These are phyloP conservation scores for Solanum peruvianum DNA, from an alignment of 257 asterid genomes.

Conservation along the genomic window DNA sequence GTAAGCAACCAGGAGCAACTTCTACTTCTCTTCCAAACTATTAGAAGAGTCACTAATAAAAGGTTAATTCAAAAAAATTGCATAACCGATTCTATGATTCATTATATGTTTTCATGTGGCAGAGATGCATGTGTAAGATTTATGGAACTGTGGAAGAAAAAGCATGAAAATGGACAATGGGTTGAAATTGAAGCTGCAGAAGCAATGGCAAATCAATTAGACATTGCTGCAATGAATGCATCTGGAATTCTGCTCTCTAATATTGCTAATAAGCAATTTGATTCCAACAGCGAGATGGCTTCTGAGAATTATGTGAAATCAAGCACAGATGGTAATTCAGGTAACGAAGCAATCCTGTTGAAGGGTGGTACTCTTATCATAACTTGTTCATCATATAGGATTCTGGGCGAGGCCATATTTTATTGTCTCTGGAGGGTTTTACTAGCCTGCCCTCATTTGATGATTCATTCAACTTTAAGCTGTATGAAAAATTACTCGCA, in stretches of 20 bases:
- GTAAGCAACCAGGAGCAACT: constrained; percentile 26
- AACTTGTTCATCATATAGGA: background rate
- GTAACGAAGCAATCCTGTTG: constrained; percentile 21
- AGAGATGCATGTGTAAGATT: constrained; percentile 90
- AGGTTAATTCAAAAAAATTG: background rate
- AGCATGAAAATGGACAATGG: constrained; percentile 93
- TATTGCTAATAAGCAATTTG: constrained; percentile 36
- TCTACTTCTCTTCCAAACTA: background rate
- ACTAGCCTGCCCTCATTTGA: background rate
- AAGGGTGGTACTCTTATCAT: background rate
- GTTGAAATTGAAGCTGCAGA: constrained; percentile 77
- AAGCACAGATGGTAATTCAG: constrained; percentile 20
- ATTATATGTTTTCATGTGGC: constrained; percentile 12
- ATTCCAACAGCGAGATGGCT: constrained; percentile 30
- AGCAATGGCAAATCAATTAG: constrained; percentile 35
- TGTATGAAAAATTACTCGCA: background rate
- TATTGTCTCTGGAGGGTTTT: background rate
- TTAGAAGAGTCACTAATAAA: background rate
- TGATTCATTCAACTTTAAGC: background rate
- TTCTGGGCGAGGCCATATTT: background rate
- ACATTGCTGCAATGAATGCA: constrained; percentile 43
- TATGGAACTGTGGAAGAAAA: constrained; percentile 71
- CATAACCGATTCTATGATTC: background rate
- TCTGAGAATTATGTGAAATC: constrained; percentile 37
- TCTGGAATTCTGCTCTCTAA: constrained; percentile 53